These are phyloP conservation scores for Metschnikowia chrysomelidarum DNA, from an alignment of 805 yeast genomes.

Conservation along the genomic window DNA sequence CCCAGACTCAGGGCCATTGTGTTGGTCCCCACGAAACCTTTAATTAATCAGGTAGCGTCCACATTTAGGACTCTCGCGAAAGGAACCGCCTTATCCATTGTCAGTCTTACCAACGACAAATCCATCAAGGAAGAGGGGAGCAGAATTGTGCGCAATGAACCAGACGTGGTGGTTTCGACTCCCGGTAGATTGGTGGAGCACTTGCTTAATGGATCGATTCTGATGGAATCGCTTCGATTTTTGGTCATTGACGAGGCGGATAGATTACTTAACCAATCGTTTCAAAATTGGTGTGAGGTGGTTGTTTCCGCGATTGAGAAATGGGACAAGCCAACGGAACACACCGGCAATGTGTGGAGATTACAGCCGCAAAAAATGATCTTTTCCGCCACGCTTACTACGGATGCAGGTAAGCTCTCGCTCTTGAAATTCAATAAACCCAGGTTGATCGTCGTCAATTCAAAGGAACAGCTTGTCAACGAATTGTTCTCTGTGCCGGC, in stretches of 20 bases:
- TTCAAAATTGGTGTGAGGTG: conserved; percentile 85
- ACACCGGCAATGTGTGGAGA: conserved; percentile 32
- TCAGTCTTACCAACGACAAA: conserved; percentile 54
- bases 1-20: conserved; percentile 75
- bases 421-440: conserved; percentile 69
- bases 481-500: conserved; percentile 64
- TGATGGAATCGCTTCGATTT: conserved; percentile 53
- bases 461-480: conserved; percentile 42
- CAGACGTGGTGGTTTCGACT: conserved; percentile 69
- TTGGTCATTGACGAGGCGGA: conserved; percentile 83
- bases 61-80: conserved; percentile 58
- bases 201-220: conserved; percentile 41
- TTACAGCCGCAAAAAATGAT: conserved; percentile 58
- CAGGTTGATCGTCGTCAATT: conserved; percentile 71
- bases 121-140: conserved; percentile 61
- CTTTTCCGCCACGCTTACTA: conserved; percentile 90
- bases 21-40: conserved; percentile 86
- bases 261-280: conserved; percentile 77
- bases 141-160: conserved; percentile 44
- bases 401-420: conserved; percentile 85
- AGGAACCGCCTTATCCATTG: conserved; percentile 66
- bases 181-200: conserved; percentile 88
- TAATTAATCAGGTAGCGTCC: conserved; percentile 75
- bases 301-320: conserved; percentile 40
- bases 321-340: conserved; percentile 15